A percentile compares a stretch with the other conserved stretches of the same genome.
These are phyloP conservation scores for Saccharomyces hybrid DNA, from an alignment of 1,139 yeast genomes.

Conservation along the genomic window DNA sequence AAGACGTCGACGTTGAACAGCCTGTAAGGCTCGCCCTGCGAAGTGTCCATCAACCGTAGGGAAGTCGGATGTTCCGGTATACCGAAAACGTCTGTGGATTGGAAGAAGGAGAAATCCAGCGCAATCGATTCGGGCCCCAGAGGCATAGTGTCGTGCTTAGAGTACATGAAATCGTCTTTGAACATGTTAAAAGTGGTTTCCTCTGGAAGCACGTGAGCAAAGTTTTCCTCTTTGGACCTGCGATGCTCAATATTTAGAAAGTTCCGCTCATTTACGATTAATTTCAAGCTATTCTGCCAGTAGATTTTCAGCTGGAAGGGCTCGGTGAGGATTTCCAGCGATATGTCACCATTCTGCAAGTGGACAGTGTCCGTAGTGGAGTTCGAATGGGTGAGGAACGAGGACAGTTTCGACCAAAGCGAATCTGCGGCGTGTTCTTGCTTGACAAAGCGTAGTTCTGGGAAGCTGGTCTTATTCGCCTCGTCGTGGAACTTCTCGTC, in stretches of 20 bases:
- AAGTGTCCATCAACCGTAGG: constrained; percentile 59
- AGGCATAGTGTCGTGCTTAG: constrained; percentile 52
- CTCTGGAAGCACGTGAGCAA: constrained; percentile 36
- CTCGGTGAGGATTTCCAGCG: constrained; percentile 37
- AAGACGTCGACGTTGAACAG: constrained; percentile 89
- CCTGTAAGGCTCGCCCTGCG: constrained; percentile 65
- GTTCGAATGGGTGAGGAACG: not conserved
- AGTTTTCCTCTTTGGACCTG: constrained; percentile 42
- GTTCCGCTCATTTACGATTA: constrained; percentile 52
- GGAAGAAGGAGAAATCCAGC: constrained; percentile 60
- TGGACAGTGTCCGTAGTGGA: constrained; percentile 16
- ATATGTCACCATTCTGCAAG: constrained; percentile 37
- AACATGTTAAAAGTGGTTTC: constrained; percentile 56
- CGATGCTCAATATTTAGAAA: constrained; percentile 76
- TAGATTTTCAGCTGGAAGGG: constrained; percentile 49
- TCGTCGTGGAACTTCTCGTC: constrained; percentile 17
- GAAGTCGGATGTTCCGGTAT: constrained; percentile 94
- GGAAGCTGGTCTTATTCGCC: not conserved
- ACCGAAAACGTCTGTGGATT: constrained; percentile 67
- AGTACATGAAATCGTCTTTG: constrained; percentile 53
- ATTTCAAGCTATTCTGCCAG: constrained; percentile 34
- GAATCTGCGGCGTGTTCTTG: not conserved
- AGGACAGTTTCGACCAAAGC: not conserved
- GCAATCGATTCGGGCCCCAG: constrained; percentile 91
- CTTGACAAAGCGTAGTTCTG: not conserved